Evolutionary conservation across 345 rosid genomes (phyloP), one percentile per base, ranked within the genome.

Genomic region (Excoecaria cochinchinensis): DNA sequence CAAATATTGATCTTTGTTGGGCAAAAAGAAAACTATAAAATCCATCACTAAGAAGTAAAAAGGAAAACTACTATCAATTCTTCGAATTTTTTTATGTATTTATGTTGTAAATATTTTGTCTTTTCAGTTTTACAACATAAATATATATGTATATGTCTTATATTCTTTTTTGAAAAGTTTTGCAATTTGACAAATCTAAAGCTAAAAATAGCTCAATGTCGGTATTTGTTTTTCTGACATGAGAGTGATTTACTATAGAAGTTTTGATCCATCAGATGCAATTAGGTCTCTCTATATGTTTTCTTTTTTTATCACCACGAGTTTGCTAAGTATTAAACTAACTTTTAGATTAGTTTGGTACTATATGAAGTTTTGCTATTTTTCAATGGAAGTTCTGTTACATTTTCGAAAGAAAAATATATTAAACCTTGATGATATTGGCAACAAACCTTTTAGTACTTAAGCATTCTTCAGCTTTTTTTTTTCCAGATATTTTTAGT

Each of bases 121-220:
- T n/a, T n/a, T n/a, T n/a, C n/a, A n/a, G n/a, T n/a, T n/a, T n/a
- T n/a, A n/a, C n/a, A n/a, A n/a, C n/a, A n/a, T n/a, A n/a, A n/a
- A n/a, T n/a, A n/a, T n/a, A n/a, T n/a, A n/a, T n/a, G n/a, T n/a
- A n/a, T n/a, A n/a, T n/a, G n/a, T 77, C 80, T 71, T 78, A 70
- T 75, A 81, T 81, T 78, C 80, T 82, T 80, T 84, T 81, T 68
- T 58, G 72, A 44, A 63, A 79, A 74, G 55, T 74, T 69, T 69
- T 57, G 62, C 12, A 78, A 76, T 65, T 78, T 56, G 70, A 75
- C 56, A 58, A 73, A 72, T 76, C 84, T 47, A 79, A 73, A 65
- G 71, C 71, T 61, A 72, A 69, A 58, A 58, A 65, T 61, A 59
- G 52, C 73, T 78, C 81, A 73, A 83, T 79, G 92, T 83, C 81